phyloP scores from a whole-genome alignment of 306 rosid genomes.

The Ceratonia siliqua region DNA sequence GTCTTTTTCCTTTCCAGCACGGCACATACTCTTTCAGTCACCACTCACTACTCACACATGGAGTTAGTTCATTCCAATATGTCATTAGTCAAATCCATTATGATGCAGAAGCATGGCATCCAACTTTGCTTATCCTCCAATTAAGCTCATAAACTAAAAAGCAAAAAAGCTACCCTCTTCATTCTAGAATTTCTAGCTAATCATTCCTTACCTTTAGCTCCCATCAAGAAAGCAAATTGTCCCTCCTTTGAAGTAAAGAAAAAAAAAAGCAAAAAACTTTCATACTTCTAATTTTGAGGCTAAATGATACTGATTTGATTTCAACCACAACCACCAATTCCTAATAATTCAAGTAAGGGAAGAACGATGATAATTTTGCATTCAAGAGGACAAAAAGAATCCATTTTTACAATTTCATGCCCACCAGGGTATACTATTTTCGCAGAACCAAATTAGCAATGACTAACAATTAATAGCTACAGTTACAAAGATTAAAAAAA shows the following conservation, averaged over 20 bases:
- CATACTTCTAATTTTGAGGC: too few relatives aligned
- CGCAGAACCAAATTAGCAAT: too few relatives aligned
- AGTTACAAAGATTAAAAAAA: background rate
- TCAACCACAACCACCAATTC: background rate
- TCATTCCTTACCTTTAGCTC: background rate
- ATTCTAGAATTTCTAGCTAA: background rate
- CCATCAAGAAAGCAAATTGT: background rate
- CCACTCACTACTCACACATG: too few relatives aligned
- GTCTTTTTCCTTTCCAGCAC: too few relatives aligned
- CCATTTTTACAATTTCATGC: constrained; percentile 20
- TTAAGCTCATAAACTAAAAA: constrained; percentile 33
- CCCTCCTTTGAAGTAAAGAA: too few relatives aligned
- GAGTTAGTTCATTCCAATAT: background rate
- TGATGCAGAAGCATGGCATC: constrained; percentile 4
- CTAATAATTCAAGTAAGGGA: background rate
- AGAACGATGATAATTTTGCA: background rate
- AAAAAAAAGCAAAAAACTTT: background rate
- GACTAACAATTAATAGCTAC: background rate
- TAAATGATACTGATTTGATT: background rate
- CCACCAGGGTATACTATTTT: background rate
- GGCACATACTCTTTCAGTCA: too few relatives aligned
- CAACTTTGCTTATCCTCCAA: constrained; percentile 35
- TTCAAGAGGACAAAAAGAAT: background rate
- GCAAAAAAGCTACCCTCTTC: background rate
- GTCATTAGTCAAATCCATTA: background rate